A percentile compares a stretch with the other conserved stretches of the same genome.
Evolutionary conservation across 176 grass and related monocot genomes (phyloP).

Genomic region (Echinochloa phyllopogon): DNA sequence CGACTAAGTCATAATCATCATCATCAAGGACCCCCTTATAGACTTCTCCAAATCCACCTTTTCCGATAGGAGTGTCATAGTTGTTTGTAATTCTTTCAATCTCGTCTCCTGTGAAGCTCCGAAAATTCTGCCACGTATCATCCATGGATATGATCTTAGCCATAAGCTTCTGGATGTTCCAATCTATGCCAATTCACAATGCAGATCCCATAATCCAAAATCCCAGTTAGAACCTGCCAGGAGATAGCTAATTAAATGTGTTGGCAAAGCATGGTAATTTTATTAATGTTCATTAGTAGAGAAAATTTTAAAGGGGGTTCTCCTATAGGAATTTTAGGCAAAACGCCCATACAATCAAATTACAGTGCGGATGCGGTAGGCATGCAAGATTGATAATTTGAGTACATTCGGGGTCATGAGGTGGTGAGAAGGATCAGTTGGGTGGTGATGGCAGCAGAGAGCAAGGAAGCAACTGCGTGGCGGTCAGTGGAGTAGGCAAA

Average conservation of each 20-base stretch:
- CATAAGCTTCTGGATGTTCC: neutral
- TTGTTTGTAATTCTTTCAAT: neutral
- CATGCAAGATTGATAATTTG: too few relatives aligned
- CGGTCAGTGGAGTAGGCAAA: too few relatives aligned
- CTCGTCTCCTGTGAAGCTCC: neutral
- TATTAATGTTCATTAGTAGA: neutral
- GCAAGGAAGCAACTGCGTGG: too few relatives aligned
- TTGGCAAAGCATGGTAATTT: neutral
- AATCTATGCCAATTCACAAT: neutral
- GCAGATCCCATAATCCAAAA: neutral
- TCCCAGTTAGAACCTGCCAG: neutral
- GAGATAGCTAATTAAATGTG: too few relatives aligned
- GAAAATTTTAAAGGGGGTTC: too few relatives aligned
- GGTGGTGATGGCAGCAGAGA: too few relatives aligned
- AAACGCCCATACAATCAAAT: too few relatives aligned
- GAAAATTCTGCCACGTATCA: neutral
- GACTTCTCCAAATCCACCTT: neutral
- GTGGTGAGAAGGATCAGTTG: too few relatives aligned
- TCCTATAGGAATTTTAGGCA: too few relatives aligned
- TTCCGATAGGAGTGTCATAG: neutral
- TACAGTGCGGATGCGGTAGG: too few relatives aligned
- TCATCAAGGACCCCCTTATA: neutral
- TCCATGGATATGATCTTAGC: neutral
- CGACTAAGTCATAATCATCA: neutral
- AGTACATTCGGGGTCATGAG: too few relatives aligned